Percentiles rank a stretch among this genome's conserved stretches.
These are phyloP conservation scores for Suillus clintonianus DNA, from an alignment of 768 basidiomycete genomes.

Conservation along the genomic window DNA sequence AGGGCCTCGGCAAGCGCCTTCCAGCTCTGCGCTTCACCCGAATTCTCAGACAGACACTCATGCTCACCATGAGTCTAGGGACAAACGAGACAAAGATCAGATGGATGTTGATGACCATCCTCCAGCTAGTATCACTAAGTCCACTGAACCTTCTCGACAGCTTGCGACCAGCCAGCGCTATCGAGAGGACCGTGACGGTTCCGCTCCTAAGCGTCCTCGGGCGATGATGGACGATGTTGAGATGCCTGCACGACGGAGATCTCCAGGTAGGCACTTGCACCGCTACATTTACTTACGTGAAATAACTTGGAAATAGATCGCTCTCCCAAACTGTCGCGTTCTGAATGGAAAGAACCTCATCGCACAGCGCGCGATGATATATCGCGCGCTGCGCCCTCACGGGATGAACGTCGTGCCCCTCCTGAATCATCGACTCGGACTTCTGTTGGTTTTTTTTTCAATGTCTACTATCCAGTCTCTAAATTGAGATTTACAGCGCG, in stretches of 20 bases:
- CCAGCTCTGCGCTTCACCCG: background rate
- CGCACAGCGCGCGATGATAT: conserved; percentile 9
- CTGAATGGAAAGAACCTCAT: background rate
- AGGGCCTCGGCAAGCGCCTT: conserved; percentile 9
- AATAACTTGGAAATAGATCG: background rate
- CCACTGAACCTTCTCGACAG: conserved; percentile 20
- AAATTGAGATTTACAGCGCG: conserved; percentile 18
- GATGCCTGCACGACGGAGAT: background rate
- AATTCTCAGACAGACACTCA: conserved; percentile 12
- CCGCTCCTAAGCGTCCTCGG: conserved; percentile 35
- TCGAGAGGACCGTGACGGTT: conserved; percentile 22
- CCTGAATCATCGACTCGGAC: conserved; percentile 13
- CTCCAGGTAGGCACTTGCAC: background rate
- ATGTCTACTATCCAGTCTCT: background rate
- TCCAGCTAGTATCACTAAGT: conserved; percentile 12
- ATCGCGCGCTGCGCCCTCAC: conserved; percentile 15
- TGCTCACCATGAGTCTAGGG: conserved; percentile 19
- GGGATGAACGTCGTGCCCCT: conserved; percentile 17
- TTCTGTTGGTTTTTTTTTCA: conserved; percentile 18
- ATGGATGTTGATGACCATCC: conserved; percentile 30
- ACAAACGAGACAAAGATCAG: conserved; percentile 18
- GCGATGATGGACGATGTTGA: conserved; percentile 35
- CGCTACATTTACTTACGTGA: background rate
- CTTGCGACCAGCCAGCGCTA: conserved; percentile 15
- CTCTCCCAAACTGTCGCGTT: background rate